Evolutionary conservation across 805 yeast species (phyloP), one percentile per base, ranked within the genome.

Genomic region (Teunomyces pallodes): DNA sequence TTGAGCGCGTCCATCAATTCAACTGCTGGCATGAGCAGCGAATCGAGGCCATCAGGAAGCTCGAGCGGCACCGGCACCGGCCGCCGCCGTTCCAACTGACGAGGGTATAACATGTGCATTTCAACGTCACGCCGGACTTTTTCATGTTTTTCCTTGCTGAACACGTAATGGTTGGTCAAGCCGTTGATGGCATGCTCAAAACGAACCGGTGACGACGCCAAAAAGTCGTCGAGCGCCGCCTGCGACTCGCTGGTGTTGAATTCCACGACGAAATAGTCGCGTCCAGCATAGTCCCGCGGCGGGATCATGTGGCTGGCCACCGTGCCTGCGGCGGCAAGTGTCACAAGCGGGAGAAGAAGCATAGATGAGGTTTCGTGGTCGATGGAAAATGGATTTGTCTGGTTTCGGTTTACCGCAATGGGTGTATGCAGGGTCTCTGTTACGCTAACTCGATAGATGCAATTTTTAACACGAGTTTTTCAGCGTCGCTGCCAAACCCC

Each of bases 101-200:
- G 79, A 3, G 84, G 81, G 2, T 79, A 78, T 44, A 86, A 64
- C 61, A 74, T 61, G 56, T 83, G 86, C 39, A 85, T 69, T 5
- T 17, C 16, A 5, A 38, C 41, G 13, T 24, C 41, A 10, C 41
- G 41, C 41, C 28, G 27, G 9, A n/a, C 13, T 13, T 10, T 12
- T n/a, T n/a, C 14, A 9, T 54, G 46, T 54, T 78, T 78, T 29
- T 64, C 53, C 26, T 79, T 61, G 7, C 92, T 86, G 57, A 88
- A 86, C 10, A 89, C 86, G 61, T 78, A 82, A 61, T 83, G 84
- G 51, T 82, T 72, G 17, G 79, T 82, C 17, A 83, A 61, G 0
- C 85, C 86, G 32, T 84, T 74, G 2, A 82, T 80, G 20, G 72
- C 77, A 61, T 87, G 88, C 61, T 89, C 95, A 57, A 69, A 87